Evolutionary conservation across 805 yeast species (phyloP).

Genomic region (Saturnispora diversa): DNA sequence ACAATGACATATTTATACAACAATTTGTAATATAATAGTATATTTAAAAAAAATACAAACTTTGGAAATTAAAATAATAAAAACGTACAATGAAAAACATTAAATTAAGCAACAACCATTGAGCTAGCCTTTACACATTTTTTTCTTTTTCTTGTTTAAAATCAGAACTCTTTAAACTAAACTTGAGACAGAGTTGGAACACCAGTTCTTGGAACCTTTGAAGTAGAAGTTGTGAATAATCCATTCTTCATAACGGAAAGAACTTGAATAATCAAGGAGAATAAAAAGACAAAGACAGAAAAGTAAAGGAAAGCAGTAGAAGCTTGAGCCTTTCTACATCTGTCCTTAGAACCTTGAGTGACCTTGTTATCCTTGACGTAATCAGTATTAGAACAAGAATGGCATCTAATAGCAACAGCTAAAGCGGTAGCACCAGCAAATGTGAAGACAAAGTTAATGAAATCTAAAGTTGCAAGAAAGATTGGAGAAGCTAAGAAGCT

Average conservation of each 20-base stretch:
- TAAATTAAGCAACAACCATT: no score
- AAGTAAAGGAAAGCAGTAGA: conserved; percentile 76
- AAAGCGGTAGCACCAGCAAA: conserved; percentile 92
- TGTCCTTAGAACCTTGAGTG: conserved; percentile 65
- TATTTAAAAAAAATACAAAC: conserved; percentile 7
- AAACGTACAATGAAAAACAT: conserved; percentile 1
- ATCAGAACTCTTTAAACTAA: conserved; percentile 29
- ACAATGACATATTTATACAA: not conserved
- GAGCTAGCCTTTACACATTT: no score
- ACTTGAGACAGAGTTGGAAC: conserved; percentile 89
- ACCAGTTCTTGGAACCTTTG: conserved; percentile 63
- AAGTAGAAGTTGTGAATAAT: conserved; percentile 44
- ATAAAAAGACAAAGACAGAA: conserved; percentile 67
- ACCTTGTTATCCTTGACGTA: conserved; percentile 62
- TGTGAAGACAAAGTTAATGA: conserved; percentile 83
- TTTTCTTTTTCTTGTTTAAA: not conserved
- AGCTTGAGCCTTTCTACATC: conserved; percentile 96
- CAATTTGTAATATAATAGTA: conserved; percentile 2
- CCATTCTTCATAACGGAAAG: conserved; percentile 48
- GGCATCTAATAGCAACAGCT: conserved; percentile 82
- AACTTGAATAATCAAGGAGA: conserved; percentile 46
- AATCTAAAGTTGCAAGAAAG: conserved; percentile 65
- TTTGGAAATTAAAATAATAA: no score
- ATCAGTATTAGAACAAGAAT: conserved; percentile 66
- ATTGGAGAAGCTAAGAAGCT: conserved; percentile 84